Evolutionary conservation across 2,329 filamentous ascomycete species (phyloP).

Genomic region (Elsinoe australis): DNA sequence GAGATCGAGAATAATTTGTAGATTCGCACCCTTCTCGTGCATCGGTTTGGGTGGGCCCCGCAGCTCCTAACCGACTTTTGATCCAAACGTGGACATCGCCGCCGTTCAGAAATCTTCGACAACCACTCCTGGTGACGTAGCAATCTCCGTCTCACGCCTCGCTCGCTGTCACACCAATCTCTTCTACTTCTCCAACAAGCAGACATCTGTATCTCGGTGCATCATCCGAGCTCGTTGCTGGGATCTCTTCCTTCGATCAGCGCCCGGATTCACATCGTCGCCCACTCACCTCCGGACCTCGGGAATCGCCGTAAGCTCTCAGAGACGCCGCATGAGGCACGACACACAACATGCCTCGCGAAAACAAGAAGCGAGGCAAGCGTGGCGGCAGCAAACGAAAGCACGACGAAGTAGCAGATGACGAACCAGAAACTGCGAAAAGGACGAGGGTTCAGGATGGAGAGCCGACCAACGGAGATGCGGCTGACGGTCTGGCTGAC

Average conservation of each 20-base stretch:
- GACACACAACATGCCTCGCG: slow-evolving; percentile 47
- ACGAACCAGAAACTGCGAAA: background rate
- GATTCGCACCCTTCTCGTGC: too few species aligned
- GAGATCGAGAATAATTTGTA: too few species aligned
- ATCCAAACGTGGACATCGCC: slow-evolving; percentile 16
- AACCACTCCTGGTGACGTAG: background rate
- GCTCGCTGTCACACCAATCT: background rate
- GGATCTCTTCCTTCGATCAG: background rate
- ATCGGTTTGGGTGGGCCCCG: too few species aligned
- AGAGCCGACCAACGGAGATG: slow-evolving; percentile 14
- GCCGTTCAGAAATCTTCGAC: background rate
- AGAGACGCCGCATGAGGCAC: slow-evolving; percentile 8
- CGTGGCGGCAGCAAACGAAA: slow-evolving; percentile 47
- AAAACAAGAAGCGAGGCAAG: slow-evolving; percentile 51
- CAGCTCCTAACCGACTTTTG: background rate
- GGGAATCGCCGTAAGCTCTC: background rate
- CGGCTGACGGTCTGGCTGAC: slow-evolving; percentile 20
- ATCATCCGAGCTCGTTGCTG: background rate
- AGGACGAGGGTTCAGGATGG: background rate
- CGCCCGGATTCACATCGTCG: background rate
- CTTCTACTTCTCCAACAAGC: background rate
- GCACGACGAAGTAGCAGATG: slow-evolving; percentile 26
- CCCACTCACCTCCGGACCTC: background rate
- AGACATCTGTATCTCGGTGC: background rate
- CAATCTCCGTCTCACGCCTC: background rate